Percentiles rank a stretch among this genome's conserved stretches.
Conservation (phyloP, 2,329 filamentous ascomycete genomes). For the Fusarium chuoi region DNA sequence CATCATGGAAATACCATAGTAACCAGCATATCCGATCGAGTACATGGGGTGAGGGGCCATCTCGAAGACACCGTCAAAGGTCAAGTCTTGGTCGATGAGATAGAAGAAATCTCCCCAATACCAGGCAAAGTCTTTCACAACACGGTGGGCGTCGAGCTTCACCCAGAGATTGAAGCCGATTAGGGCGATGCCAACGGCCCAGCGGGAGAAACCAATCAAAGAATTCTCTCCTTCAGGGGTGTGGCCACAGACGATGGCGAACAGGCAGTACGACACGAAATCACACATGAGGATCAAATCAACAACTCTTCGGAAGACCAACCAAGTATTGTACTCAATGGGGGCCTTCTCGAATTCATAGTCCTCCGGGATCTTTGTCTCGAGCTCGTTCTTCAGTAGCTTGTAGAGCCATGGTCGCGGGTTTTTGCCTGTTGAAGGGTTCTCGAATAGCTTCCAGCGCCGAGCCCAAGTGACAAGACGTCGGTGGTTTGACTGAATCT, state of each 20-base stretch:
- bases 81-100: constrained; percentile 96
- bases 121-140: constrained; percentile 99
- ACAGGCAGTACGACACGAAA: constrained; percentile 95
- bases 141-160: constrained; percentile 95
- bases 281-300: constrained; percentile 99
- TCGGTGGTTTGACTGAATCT: constrained; percentile 89
- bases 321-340: constrained; percentile 98
- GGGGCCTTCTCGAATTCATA: constrained; percentile 94
- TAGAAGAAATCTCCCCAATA: constrained; percentile 99
- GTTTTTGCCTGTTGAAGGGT: constrained; percentile 82
- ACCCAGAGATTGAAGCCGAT: constrained; percentile 98
- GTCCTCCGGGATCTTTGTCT: constrained; percentile 93
- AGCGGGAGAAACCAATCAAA: constrained; percentile 77
- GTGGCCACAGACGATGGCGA: constrained; percentile 87
- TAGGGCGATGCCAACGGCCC: constrained; percentile 79
- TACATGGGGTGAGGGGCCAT: constrained; percentile 99
- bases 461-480: constrained; percentile 88
- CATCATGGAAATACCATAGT: constrained; percentile 98
- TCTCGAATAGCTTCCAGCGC: constrained; percentile 86
- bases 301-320: constrained; percentile 93
- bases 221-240: constrained; percentile 77
- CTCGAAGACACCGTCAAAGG: constrained; percentile 98
- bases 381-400: constrained; percentile 87
- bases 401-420: constrained; percentile 84
- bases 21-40: constrained; percentile 96